A percentile compares a stretch with the other conserved stretches of the same genome.
Evolutionary conservation across 768 basidiomycete genomes (phyloP).

Genomic region (Mycena olivaceomarginata): DNA sequence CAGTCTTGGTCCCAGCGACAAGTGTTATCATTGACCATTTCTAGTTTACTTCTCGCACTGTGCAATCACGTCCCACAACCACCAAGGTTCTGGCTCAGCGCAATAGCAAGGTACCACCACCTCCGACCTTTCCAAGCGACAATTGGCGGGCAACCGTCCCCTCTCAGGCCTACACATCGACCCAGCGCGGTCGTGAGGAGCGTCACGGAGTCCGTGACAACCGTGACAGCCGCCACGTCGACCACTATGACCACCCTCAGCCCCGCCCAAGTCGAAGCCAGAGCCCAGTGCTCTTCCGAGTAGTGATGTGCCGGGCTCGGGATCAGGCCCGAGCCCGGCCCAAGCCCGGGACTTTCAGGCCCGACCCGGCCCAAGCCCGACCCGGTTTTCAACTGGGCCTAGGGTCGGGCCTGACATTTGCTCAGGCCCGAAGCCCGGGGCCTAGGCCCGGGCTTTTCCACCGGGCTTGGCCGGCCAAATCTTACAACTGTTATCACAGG

Average conservation of each 20-base stretch:
- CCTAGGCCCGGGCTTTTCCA: too few species aligned
- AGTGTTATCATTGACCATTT: background rate
- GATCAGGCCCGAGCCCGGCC: too few species aligned
- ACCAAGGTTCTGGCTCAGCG: constrained; percentile 30
- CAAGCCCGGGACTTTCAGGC: too few species aligned
- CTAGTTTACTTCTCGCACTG: constrained; percentile 21
- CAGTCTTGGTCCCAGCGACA: background rate
- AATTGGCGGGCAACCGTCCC: background rate
- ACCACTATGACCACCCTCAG: background rate
- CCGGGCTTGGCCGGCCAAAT: too few species aligned
- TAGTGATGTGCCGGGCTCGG: too few species aligned
- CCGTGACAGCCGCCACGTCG: background rate
- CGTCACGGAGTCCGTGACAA: constrained; percentile 28
- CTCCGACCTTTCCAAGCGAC: background rate
- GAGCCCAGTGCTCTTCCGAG: constrained; percentile 14
- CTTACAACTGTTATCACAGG: too few species aligned
- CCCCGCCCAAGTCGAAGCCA: background rate
- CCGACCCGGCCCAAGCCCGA: too few species aligned
- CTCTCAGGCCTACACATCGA: background rate
- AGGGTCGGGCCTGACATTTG: too few species aligned
- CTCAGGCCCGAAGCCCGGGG: too few species aligned
- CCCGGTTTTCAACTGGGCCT: too few species aligned
- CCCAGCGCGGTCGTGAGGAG: too few species aligned
- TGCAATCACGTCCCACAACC: background rate
- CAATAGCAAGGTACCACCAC: constrained; percentile 18